Evolutionary conservation across 2,329 filamentous ascomycete species (phyloP).

Genomic region (Zymoseptoria tritici): DNA sequence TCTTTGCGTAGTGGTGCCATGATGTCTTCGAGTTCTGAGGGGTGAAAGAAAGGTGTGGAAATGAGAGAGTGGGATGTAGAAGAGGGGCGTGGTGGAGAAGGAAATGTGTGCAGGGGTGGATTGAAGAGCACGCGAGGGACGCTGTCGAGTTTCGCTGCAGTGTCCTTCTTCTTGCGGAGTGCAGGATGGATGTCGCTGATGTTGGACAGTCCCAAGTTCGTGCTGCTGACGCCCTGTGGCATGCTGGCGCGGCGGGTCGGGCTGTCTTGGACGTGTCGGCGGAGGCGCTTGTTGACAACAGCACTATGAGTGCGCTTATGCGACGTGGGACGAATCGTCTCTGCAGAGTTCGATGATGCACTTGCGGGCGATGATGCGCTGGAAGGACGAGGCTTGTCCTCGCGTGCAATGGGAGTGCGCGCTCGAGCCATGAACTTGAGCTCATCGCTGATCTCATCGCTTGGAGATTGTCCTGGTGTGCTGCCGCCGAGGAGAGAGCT

Average conservation of each 20-base stretch:
- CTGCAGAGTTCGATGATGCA: neutral
- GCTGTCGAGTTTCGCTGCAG: neutral
- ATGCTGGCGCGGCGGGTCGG: neutral
- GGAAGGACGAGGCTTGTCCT: neutral
- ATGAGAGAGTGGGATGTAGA: neutral
- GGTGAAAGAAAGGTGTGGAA: conserved; percentile 25
- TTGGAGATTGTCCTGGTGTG: neutral
- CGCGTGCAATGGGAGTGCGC: neutral
- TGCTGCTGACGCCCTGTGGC: neutral
- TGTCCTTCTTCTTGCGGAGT: neutral
- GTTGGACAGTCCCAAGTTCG: neutral
- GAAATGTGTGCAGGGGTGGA: neutral
- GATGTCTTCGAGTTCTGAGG: conserved; percentile 28
- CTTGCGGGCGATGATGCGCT: neutral
- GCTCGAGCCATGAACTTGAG: neutral
- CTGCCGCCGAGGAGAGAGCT: neutral
- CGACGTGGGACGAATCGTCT: neutral
- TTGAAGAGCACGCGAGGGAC: neutral
- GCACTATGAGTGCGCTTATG: conserved; percentile 1
- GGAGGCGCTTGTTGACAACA: neutral
- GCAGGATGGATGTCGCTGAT: neutral
- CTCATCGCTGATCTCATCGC: neutral
- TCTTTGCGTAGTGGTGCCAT: conserved; percentile 25
- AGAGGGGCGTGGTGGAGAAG: neutral
- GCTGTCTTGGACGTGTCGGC: neutral